A percentile compares a stretch with the other conserved stretches of the same genome.
These are phyloP conservation scores for Furcasterigmium furcatum DNA, from an alignment of 2,329 filamentous ascomycete genomes.

Conservation along the genomic window DNA sequence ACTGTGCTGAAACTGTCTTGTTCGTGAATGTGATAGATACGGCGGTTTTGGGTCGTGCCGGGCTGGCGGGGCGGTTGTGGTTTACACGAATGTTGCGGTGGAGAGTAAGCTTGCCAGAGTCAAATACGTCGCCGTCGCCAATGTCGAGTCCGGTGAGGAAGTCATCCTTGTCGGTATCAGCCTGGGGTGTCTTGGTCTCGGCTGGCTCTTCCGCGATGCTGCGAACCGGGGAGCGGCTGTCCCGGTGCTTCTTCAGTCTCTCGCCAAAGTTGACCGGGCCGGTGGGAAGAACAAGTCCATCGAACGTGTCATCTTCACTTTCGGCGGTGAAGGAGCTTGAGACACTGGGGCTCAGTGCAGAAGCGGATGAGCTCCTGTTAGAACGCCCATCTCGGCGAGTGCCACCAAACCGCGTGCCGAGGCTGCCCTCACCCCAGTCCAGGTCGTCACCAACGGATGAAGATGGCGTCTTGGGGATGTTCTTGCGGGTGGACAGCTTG, in stretches of 20 bases:
- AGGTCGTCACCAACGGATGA: slow-evolving; percentile 64
- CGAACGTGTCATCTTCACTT: slow-evolving; percentile 89
- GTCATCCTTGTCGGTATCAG: slow-evolving; percentile 62
- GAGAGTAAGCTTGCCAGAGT: slow-evolving; percentile 74
- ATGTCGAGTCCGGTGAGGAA: slow-evolving; percentile 86
- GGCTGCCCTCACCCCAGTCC: slow-evolving; percentile 91
- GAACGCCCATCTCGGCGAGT: slow-evolving; percentile 78
- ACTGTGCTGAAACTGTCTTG: slow-evolving; percentile 52
- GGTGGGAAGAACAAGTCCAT: slow-evolving; percentile 80
- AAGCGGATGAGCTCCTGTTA: slow-evolving; percentile 80
- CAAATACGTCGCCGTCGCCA: slow-evolving; percentile 77
- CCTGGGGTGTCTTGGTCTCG: slow-evolving; percentile 24
- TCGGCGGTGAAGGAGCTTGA: slow-evolving; percentile 88
- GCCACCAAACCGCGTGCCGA: slow-evolving; percentile 86
- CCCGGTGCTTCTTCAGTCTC: slow-evolving; percentile 70
- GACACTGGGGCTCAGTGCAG: slow-evolving; percentile 86
- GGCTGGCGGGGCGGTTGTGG: slow-evolving; percentile 64
- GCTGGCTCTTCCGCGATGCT: slow-evolving; percentile 33
- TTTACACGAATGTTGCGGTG: slow-evolving; percentile 93
- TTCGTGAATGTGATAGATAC: slow-evolving; percentile 91
- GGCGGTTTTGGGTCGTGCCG: slow-evolving; percentile 68
- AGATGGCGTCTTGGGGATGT: slow-evolving; percentile 61
- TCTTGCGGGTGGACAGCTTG: slow-evolving; percentile 57
- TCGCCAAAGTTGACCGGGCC: slow-evolving; percentile 82
- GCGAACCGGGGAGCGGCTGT: slow-evolving; percentile 53